Evolutionary conservation across 306 rosid genomes (phyloP).

Genomic region (Quercus cerris): DNA sequence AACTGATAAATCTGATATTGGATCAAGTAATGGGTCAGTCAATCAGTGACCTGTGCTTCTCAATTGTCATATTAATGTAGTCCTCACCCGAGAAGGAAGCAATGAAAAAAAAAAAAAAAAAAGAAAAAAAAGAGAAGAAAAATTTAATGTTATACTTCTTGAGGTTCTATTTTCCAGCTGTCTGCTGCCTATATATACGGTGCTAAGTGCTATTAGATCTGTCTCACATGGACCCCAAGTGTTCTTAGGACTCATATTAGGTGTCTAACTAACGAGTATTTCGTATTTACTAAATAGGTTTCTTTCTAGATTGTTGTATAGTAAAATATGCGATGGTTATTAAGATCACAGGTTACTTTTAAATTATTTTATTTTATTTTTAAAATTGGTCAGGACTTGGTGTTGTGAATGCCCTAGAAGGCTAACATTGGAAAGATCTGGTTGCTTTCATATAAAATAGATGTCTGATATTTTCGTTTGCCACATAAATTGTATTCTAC

Average conservation of each 20-base stretch:
- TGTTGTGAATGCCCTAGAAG: no score
- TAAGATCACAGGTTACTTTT: neutral
- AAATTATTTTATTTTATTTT: no score
- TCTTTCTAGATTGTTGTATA: neutral
- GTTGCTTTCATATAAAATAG: no score
- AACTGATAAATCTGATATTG: constrained; percentile 35
- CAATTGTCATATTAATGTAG: constrained; percentile 14
- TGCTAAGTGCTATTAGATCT: neutral
- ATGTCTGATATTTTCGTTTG: no score
- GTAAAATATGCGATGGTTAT: neutral
- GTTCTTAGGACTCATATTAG: neutral
- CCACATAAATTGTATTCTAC: no score
- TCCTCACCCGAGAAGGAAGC: constrained; percentile 14
- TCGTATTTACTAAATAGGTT: neutral
- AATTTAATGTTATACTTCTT: neutral
- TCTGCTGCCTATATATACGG: neutral
- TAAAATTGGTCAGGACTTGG: no score
- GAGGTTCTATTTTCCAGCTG: neutral
- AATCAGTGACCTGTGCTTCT: constrained; percentile 46
- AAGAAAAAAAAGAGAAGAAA: neutral
- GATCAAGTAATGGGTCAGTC: constrained; percentile 33
- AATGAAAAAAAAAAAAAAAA: neutral
- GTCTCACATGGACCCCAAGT: neutral
- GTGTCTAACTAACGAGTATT: neutral
- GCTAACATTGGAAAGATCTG: no score